Conservation (phyloP, 768 basidiomycete genomes). For the Candolleomyces eurysporus region DNA sequence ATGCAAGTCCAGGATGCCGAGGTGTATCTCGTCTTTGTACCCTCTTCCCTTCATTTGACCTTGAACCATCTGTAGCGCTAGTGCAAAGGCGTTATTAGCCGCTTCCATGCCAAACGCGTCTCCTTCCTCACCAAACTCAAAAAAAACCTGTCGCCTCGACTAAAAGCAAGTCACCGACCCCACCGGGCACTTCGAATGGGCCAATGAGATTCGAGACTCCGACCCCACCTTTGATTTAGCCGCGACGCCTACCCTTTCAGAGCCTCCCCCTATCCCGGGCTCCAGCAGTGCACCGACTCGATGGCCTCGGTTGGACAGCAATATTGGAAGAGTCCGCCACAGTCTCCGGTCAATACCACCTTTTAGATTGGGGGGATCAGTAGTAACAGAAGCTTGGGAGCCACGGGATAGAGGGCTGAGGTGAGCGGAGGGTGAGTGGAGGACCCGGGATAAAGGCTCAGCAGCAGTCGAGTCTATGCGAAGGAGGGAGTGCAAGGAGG, state of each 20-base stretch:
- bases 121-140: constrained; percentile 74
- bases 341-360: too few relatives aligned
- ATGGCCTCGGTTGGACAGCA: too few relatives aligned
- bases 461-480: not conserved
- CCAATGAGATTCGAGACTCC: constrained; percentile 1
- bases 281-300: too few relatives aligned
- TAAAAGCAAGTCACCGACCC: constrained; percentile 21
- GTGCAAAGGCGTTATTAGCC: constrained; percentile 85
- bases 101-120: constrained; percentile 63
- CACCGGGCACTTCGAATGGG: constrained; percentile 9
- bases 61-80: constrained; percentile 54
- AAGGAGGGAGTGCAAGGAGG: not conserved
- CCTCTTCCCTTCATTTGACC: not conserved
- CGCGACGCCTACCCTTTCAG: not conserved
- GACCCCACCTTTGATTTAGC: not conserved
- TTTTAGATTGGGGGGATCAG: too few relatives aligned
- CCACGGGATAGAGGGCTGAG: too few relatives aligned
- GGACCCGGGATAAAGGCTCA: not conserved
- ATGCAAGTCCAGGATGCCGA: constrained; percentile 61
- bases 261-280: too few relatives aligned
- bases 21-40: constrained; percentile 53
- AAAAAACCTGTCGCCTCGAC: constrained; percentile 42
- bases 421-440: not conserved
- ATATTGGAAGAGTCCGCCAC: too few relatives aligned
- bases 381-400: too few relatives aligned